These are phyloP conservation scores for Coemansia erecta DNA, from an alignment of 192 early-diverging fungal genomes.

Conservation along the genomic window DNA sequence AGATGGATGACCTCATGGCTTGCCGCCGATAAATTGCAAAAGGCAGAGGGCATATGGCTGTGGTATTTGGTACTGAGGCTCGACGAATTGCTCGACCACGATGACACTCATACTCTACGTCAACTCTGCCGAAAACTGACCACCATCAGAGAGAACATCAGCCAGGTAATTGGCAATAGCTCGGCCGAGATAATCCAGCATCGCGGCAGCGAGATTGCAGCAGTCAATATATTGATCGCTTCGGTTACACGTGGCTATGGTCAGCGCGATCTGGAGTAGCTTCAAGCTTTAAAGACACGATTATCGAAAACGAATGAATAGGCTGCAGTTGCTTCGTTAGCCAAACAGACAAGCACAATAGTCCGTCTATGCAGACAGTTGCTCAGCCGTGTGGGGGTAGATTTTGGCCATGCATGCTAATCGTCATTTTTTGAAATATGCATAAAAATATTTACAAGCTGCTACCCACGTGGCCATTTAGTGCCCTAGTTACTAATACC, in stretches of 20 bases:
- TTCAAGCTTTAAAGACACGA: background rate
- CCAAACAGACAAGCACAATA: too few species aligned
- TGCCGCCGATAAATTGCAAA: constrained; percentile 18
- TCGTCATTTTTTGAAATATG: background rate
- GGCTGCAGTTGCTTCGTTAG: too few species aligned
- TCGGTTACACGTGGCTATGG: constrained; percentile 37
- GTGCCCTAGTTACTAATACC: too few species aligned
- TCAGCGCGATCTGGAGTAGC: constrained; percentile 30
- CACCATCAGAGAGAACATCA: constrained; percentile 15
- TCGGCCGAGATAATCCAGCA: background rate
- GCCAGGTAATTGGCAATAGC: constrained; percentile 2
- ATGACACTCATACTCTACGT: constrained; percentile 40
- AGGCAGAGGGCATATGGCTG: constrained; percentile 35
- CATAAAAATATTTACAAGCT: too few species aligned
- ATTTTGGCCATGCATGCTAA: background rate
- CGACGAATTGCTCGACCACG: constrained; percentile 37
- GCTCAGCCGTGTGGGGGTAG: background rate
- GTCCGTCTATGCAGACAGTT: too few species aligned
- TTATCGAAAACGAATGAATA: background rate
- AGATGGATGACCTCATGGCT: constrained; percentile 41
- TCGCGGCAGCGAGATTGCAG: constrained; percentile 32
- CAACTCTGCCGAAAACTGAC: constrained; percentile 37
- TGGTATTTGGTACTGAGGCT: constrained; percentile 41
- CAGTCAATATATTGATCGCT: constrained; percentile 40
- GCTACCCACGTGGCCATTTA: too few species aligned